These are phyloP conservation scores for Mediolabrus comicus DNA, from an alignment of 108 stramenopile genomes.

Conservation along the genomic window DNA sequence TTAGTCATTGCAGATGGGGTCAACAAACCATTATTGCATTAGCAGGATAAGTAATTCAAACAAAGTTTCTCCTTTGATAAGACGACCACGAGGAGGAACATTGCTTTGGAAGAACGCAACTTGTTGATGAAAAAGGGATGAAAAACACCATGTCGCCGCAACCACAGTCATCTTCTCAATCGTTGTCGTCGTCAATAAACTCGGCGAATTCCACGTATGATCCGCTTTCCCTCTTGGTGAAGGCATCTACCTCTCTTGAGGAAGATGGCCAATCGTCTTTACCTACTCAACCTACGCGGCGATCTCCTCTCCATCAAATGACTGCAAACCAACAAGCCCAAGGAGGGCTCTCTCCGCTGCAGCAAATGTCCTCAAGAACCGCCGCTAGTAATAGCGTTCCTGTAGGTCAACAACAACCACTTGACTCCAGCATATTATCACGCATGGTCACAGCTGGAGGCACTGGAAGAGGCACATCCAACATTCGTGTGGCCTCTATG, in stretches of 20 bases:
- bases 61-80: too few relatives aligned
- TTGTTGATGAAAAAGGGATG: too few relatives aligned
- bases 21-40: too few relatives aligned
- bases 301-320: not conserved
- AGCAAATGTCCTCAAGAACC: not conserved
- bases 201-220: too few relatives aligned
- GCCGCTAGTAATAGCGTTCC: too few relatives aligned
- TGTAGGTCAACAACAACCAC: too few relatives aligned
- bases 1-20: too few relatives aligned
- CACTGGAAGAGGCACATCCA: not conserved
- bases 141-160: not conserved
- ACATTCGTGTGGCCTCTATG: constrained; percentile 35
- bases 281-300: not conserved
- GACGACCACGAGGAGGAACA: too few relatives aligned
- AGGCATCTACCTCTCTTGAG: not conserved
- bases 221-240: not conserved
- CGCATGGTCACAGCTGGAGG: constrained; percentile 37
- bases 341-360: not conserved
- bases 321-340: not conserved
- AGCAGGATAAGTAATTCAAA: too few relatives aligned
- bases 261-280: not conserved
- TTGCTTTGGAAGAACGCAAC: too few relatives aligned
- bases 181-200: not conserved
- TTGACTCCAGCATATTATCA: constrained; percentile 25
- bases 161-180: not conserved